Percentiles rank a stretch among this genome's conserved stretches.
Conservation (phyloP, 768 basidiomycete genomes). For the Rhodosporidiobolus sp. region DNA sequence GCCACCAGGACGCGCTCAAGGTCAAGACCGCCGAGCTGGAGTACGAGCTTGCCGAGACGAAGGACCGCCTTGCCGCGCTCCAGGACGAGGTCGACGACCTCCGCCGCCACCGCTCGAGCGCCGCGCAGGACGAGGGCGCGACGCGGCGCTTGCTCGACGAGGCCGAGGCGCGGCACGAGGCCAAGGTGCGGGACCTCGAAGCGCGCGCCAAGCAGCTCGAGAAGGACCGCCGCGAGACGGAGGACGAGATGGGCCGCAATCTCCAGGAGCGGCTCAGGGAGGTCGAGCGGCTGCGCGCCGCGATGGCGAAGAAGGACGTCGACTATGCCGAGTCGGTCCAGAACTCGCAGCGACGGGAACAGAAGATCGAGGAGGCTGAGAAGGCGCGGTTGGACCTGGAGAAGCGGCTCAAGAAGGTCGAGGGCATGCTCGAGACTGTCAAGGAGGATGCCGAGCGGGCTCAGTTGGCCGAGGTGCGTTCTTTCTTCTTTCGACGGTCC, state of each 20-base stretch:
- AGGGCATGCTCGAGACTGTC: constrained; percentile 54
- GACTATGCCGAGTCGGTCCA: constrained; percentile 57
- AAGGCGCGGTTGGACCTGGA: constrained; percentile 54
- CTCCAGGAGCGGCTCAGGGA: constrained; percentile 50
- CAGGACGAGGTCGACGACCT: constrained; percentile 47
- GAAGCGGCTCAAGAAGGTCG: constrained; percentile 47
- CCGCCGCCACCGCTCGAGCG: constrained; percentile 65
- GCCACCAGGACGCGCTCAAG: constrained; percentile 69
- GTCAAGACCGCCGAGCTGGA: constrained; percentile 78
- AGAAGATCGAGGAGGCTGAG: constrained; percentile 57
- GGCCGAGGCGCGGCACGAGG: constrained; percentile 55
- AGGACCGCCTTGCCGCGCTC: constrained; percentile 67
- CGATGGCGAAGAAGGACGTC: constrained; percentile 40
- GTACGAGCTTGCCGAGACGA: constrained; percentile 77
- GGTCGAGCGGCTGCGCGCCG: constrained; percentile 42
- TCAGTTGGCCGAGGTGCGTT: constrained; percentile 63
- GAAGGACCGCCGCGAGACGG: constrained; percentile 78
- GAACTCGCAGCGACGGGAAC: constrained; percentile 72
- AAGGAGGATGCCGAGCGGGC: constrained; percentile 53
- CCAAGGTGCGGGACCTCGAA: constrained; percentile 63
- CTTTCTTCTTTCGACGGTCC: background rate
- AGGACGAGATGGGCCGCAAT: constrained; percentile 84
- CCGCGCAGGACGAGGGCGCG: constrained; percentile 51
- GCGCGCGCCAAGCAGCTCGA: constrained; percentile 64
- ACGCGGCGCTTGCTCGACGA: constrained; percentile 64